A percentile compares a stretch with the other conserved stretches of the same genome.
phyloP scores from a whole-genome alignment of 805 yeast species.

The Candida sithepensis region DNA sequence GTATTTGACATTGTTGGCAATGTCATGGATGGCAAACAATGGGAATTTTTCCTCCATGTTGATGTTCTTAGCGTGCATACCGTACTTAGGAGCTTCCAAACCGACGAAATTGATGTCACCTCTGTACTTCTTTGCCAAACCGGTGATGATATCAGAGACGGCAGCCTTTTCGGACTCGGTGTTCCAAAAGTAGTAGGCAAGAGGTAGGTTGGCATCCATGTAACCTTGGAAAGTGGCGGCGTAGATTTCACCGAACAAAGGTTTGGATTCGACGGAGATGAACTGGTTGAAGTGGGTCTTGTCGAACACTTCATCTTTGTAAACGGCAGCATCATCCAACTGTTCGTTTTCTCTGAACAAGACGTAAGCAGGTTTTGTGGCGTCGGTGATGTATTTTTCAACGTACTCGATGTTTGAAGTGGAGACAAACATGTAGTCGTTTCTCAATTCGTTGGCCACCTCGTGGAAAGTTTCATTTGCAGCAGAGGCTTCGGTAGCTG shows the following conservation, averaged over 20 bases:
- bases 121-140: conserved; percentile 69
- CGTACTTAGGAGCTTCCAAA: conserved; percentile 74
- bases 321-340: conserved; percentile 47
- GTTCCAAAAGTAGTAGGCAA: conserved; percentile 85
- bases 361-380: conserved; percentile 38
- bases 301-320: conserved; percentile 34
- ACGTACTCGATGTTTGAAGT: conserved; percentile 35
- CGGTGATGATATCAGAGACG: conserved; percentile 47
- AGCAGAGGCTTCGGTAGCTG: conserved; percentile 30
- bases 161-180: conserved; percentile 61
- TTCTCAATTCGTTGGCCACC: conserved; percentile 64
- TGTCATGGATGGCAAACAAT: conserved; percentile 82
- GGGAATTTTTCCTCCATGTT: conserved; percentile 87
- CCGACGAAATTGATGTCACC: conserved; percentile 86
- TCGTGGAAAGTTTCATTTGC: conserved; percentile 56
- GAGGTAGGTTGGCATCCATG: conserved; percentile 68
- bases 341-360: conserved; percentile 45
- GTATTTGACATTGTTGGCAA: conserved; percentile 64
- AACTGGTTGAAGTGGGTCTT: conserved; percentile 42
- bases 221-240: conserved; percentile 75
- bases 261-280: conserved; percentile 62
- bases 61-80: conserved; percentile 82
- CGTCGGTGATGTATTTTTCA: conserved; percentile 32
- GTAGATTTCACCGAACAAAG: conserved; percentile 83
- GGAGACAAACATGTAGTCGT: conserved; percentile 58